Percentiles rank a stretch among this genome's conserved stretches.
Conservation (phyloP, 1,139 yeast genomes). For the Debaryomyces sp. region DNA sequence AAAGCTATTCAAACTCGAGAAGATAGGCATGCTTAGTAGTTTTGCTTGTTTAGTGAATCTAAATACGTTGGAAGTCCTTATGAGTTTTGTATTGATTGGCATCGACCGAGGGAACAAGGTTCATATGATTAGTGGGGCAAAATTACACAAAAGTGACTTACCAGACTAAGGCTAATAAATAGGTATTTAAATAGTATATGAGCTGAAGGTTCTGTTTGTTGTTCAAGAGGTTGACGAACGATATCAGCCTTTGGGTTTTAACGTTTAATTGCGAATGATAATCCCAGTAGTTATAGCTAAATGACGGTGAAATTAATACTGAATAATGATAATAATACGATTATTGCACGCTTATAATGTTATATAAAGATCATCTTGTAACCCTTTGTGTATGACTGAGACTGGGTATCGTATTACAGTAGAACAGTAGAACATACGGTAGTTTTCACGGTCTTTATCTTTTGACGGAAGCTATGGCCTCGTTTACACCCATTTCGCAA, state of each 20-base stretch:
- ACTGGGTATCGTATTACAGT: not conserved
- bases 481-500: not conserved
- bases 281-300: not conserved
- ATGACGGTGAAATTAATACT: not conserved
- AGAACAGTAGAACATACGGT: not conserved
- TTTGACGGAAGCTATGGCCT: no score
- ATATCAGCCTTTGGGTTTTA: not conserved
- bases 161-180: not conserved
- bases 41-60: not conserved
- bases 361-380: not conserved
- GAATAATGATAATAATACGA: not conserved
- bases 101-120: slow-evolving; percentile 7
- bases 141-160: slow-evolving; percentile 5
- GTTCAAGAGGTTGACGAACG: not conserved
- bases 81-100: not conserved
- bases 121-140: slow-evolving; percentile 8
- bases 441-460: not conserved
- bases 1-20: slow-evolving; percentile 58
- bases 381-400: not conserved
- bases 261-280: not conserved
- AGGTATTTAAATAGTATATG: not conserved
- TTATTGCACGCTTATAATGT: not conserved
- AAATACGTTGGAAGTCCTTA: slow-evolving; percentile 3
- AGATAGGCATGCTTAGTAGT: slow-evolving; percentile 38
- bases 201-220: not conserved